A percentile compares a stretch with the other conserved stretches of the same genome.
Conservation (phyloP, 1,284 basidiomycete species). For the Cryptococcus floricola region DNA sequence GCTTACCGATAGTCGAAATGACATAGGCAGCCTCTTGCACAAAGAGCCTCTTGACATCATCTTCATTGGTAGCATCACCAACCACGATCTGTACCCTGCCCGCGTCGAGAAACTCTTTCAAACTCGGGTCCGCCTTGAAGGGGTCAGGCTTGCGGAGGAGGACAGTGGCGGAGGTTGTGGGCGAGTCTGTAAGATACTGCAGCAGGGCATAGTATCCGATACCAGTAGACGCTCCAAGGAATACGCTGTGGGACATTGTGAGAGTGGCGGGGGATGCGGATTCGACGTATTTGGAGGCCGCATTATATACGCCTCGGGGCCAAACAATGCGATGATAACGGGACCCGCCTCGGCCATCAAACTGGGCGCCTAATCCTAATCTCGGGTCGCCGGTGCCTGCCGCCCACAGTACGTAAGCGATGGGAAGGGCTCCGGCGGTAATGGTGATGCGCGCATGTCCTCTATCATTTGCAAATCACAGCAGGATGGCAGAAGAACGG, state of each 20-base stretch:
- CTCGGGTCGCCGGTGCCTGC: no score
- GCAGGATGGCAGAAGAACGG: conserved; percentile 31
- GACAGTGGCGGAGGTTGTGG: conserved; percentile 1
- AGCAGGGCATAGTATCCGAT: conserved; percentile 16
- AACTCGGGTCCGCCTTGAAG: conserved; percentile 13
- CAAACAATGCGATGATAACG: no score
- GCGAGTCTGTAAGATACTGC: conserved; percentile 3
- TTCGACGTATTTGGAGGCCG: neutral
- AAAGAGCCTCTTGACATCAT: conserved; percentile 24
- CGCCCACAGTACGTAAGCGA: no score
- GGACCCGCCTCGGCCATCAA: no score
- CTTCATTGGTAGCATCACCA: conserved; percentile 26
- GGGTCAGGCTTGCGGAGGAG: conserved; percentile 22
- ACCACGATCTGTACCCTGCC: conserved; percentile 20
- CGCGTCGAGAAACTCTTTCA: conserved; percentile 9
- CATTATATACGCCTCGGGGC: no score
- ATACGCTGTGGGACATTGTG: conserved; percentile 9
- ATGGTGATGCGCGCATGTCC: no score
- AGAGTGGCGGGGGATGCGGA: neutral
- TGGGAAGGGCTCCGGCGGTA: no score
- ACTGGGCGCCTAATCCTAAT: no score
- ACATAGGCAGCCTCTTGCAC: conserved; percentile 18
- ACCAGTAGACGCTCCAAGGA: conserved; percentile 26
- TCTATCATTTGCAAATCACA: no score
- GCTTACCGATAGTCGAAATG: conserved; percentile 26